Evolutionary conservation across 768 basidiomycete species (phyloP).

Genomic region (Antrodiella citrinella): DNA sequence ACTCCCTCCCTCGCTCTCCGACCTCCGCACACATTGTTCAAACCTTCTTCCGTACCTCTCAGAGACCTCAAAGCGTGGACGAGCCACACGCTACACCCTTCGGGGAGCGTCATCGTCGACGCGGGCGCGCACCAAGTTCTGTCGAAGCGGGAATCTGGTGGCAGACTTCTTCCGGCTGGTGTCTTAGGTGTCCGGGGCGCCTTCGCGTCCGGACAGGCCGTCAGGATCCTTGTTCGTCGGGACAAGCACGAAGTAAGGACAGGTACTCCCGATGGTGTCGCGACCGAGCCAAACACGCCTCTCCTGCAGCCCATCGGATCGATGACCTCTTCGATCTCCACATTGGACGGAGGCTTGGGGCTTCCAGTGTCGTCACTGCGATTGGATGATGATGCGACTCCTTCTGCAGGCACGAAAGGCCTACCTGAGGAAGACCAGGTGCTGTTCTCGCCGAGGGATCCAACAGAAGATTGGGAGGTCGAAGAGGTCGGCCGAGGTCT

Average conservation of each 20-base stretch:
- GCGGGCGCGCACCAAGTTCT: conserved; percentile 83
- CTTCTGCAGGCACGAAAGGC: conserved; percentile 12
- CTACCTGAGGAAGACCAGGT: conserved; percentile 21
- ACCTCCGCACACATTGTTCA: conserved; percentile 87
- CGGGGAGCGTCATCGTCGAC: conserved; percentile 86
- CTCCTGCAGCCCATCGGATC: conserved; percentile 33
- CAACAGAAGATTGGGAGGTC: conserved; percentile 55
- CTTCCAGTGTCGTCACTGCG: neutral
- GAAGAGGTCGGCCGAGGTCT: conserved; percentile 91
- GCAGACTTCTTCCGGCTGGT: conserved; percentile 85
- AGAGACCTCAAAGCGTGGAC: conserved; percentile 95
- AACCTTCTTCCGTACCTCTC: conserved; percentile 60
- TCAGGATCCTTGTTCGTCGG: conserved; percentile 62
- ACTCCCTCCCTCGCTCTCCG: conserved; percentile 23
- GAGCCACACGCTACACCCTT: conserved; percentile 84
- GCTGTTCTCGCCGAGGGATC: conserved; percentile 21
- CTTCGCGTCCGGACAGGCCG: conserved; percentile 94
- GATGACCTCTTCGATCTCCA: conserved; percentile 37
- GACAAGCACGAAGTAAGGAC: conserved; percentile 16
- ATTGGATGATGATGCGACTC: conserved; percentile 15
- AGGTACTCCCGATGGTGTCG: conserved; percentile 26
- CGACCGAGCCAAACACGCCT: conserved; percentile 53
- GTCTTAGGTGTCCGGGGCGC: conserved; percentile 80
- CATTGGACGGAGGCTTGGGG: conserved; percentile 24
- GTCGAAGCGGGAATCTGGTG: conserved; percentile 79